Base-by-base conservation (phyloP, 768 basidiomycete genomes). In the Kwoniella shandongensis region DNA sequence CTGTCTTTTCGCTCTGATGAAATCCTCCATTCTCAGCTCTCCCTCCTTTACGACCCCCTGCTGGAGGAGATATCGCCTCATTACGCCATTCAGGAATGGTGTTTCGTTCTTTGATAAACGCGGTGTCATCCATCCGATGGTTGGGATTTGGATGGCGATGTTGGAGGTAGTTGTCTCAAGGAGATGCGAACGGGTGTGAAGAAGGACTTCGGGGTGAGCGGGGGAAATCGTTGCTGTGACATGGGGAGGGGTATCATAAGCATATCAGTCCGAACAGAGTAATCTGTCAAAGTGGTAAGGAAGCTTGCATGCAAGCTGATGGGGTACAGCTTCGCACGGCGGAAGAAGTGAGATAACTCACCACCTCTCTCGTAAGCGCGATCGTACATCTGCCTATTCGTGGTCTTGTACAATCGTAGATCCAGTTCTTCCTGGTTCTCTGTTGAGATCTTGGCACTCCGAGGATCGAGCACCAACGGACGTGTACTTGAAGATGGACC, bases 161-260 rank as follows among this genome's bases (percentile, higher is more conserved):
- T 73, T 73, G 0, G 72, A 70, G 1, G 72, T 73, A 26, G 54
- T 51, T 4, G 66, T 66, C 52, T 73, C 72, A 22, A 70, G 62
- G 6, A 73, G 20, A 36, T 55, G 44, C 0, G 36, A 45, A 3
- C 22, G 2, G 2, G 69, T 70, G 39, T 69, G 72, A 1, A 73
- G 46, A 2, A 73, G 44, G 15, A 69, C 61, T 51, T 73, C 72
- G 1, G 61, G 59, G 30, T 67, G 65, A 27, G 6, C n/a, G 40
- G 40, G 40, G 40, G 8, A 42, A 17, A 42, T n/a, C 17, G 40
- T 23, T 6, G 40, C 40, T 42, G n/a, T n/a, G 8, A 42, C 13
- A n/a, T 13, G 32, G 13, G 32, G 32, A 32, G 6, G 32, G 32
- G 13, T 6, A 32, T 13, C 32, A 32, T 32, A n/a, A n/a, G n/a